Percentiles rank a stretch among this genome's conserved stretches.
phyloP scores from a whole-genome alignment of 2,329 filamentous ascomycete species.

The Drechslerella dactyloides region DNA sequence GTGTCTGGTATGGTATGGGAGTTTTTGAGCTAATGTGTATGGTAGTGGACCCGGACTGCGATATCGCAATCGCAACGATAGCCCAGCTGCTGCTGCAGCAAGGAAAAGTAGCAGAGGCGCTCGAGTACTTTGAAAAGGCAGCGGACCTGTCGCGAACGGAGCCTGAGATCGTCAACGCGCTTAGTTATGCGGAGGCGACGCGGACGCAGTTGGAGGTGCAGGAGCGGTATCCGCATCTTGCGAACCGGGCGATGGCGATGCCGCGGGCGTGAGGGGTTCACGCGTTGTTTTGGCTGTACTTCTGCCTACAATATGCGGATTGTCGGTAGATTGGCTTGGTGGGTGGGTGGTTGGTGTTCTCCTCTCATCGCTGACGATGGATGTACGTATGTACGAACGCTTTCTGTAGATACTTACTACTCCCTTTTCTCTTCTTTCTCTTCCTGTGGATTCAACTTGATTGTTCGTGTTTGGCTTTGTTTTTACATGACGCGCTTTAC shows the following conservation, averaged over 20 bases:
- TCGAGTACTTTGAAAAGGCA: conserved; percentile 96
- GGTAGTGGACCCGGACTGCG: conserved; percentile 93
- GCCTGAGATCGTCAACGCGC: conserved; percentile 91
- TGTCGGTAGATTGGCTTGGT: no score
- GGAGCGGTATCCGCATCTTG: conserved; percentile 82
- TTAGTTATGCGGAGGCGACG: conserved; percentile 96
- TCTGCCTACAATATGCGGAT: no score
- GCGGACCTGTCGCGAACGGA: conserved; percentile 93
- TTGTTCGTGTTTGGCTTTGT: conserved; percentile 27
- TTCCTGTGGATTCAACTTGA: no score
- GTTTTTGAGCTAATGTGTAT: conserved; percentile 28
- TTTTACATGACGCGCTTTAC: conserved; percentile 22
- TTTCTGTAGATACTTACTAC: conserved; percentile 51
- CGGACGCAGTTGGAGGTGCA: conserved; percentile 90
- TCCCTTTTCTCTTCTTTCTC: conserved; percentile 41
- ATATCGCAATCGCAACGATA: conserved; percentile 98
- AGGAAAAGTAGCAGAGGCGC: conserved; percentile 92
- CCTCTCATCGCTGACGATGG: no score
- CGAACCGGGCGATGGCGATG: conserved; percentile 63
- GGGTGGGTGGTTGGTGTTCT: neutral
- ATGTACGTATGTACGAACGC: neutral
- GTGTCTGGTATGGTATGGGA: no score
- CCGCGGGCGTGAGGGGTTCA: conserved; percentile 10
- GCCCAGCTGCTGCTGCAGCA: conserved; percentile 96
- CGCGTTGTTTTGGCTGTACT: no score